Evolutionary conservation across 257 asterid genomes (phyloP).

Genomic region (Echites panduratus): DNA sequence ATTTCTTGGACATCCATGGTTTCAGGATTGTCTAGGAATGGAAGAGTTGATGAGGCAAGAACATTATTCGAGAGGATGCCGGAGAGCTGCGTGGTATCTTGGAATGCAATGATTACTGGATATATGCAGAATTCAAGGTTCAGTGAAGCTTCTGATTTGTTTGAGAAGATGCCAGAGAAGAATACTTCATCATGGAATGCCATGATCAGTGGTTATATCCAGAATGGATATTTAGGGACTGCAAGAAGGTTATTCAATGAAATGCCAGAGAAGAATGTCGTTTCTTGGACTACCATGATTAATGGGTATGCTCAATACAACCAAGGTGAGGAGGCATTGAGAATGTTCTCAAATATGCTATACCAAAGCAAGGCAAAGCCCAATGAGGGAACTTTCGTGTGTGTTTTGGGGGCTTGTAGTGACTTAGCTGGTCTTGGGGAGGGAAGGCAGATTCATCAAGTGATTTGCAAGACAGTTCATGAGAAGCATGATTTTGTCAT

Average conservation of each 20-base stretch:
- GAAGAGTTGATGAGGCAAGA: conserved; percentile 8
- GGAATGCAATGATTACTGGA: conserved; percentile 13
- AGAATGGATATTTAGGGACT: not conserved
- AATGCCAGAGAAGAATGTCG: conserved; percentile 9
- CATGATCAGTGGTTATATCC: conserved; percentile 4
- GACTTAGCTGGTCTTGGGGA: conserved; percentile 1
- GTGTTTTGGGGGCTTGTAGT: conserved; percentile 9
- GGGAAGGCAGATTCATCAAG: conserved; percentile 11
- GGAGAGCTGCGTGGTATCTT: conserved; percentile 5
- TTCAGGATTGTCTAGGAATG: conserved; percentile 3
- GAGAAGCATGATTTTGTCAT: conserved; percentile 5
- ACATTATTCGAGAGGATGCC: conserved; percentile 12
- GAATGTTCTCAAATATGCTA: not conserved
- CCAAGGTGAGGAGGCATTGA: conserved; percentile 3
- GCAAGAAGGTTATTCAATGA: not conserved
- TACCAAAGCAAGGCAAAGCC: not conserved
- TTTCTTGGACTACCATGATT: conserved; percentile 12
- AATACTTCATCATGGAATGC: conserved; percentile 10
- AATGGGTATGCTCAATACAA: conserved; percentile 7
- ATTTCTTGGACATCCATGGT: conserved; percentile 12
- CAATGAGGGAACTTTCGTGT: conserved; percentile 7
- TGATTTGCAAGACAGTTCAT: conserved; percentile 1
- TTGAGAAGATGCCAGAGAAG: conserved; percentile 9
- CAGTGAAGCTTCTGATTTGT: conserved; percentile 8
- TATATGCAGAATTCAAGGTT: not conserved